Conservation (phyloP, 306 rosid species). For the Dalbergia cultrata region DNA sequence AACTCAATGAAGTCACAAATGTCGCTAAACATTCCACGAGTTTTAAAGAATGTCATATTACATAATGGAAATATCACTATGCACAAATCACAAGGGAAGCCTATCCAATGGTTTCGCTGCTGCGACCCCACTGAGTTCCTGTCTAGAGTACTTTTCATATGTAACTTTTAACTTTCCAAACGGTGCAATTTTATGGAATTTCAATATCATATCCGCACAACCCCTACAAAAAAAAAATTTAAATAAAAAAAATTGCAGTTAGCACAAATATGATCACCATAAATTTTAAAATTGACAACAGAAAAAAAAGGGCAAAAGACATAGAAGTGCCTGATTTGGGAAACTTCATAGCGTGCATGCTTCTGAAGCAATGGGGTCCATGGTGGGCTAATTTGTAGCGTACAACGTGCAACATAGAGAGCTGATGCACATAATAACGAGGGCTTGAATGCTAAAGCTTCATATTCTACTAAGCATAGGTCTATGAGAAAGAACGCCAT, state of each 20-base stretch:
- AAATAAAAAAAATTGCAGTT: background rate
- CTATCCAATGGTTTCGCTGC: conserved; percentile 67
- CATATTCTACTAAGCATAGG: conserved; percentile 79
- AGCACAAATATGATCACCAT: conserved; percentile 9
- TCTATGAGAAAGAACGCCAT: conserved; percentile 80
- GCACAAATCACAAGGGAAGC: conserved; percentile 66
- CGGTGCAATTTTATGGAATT: conserved; percentile 73
- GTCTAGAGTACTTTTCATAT: conserved; percentile 69
- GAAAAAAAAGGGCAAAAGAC: background rate
- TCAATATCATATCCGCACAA: conserved; percentile 80
- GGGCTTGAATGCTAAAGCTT: conserved; percentile 78
- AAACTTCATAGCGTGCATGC: conserved; percentile 75
- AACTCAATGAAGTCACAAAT: background rate
- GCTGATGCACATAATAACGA: conserved; percentile 94
- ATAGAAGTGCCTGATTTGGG: conserved; percentile 68
- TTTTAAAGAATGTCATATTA: background rate
- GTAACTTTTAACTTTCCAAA: conserved; percentile 69
- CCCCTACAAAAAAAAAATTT: conserved; percentile 47
- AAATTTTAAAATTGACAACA: conserved; percentile 26
- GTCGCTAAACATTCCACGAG: conserved; percentile 20
- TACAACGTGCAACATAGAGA: conserved; percentile 82
- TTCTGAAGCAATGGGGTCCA: conserved; percentile 82
- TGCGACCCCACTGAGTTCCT: conserved; percentile 64
- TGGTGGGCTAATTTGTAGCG: conserved; percentile 66
- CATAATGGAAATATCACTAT: conserved; percentile 5